Percentiles rank a stretch among this genome's conserved stretches.
phyloP scores from a whole-genome alignment of 257 asterid genomes.

The Thymus mandschuricus region DNA sequence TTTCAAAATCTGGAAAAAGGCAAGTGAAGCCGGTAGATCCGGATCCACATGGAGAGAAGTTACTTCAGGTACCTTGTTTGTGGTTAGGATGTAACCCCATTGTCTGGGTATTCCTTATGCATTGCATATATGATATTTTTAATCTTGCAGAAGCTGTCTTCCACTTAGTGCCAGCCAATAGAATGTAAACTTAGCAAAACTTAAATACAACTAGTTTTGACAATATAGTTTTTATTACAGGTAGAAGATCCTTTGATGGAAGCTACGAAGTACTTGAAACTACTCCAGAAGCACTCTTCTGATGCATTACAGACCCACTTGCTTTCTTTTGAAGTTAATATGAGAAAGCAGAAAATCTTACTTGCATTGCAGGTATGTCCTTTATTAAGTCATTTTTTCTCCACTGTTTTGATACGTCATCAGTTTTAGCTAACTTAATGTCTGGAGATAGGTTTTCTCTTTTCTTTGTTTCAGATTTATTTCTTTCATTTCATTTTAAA shows the following conservation, averaged over 20 bases:
- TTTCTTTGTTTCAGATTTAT: no score
- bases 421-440: no score
- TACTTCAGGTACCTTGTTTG: constrained; percentile 65
- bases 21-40: constrained; percentile 79
- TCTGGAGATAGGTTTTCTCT: no score
- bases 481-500: no score
- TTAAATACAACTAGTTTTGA: constrained; percentile 8
- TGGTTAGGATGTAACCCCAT: constrained; percentile 13
- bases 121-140: constrained; percentile 9
- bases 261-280: constrained; percentile 94
- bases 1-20: constrained; percentile 83
- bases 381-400: constrained; percentile 8
- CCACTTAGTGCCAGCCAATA: not conserved
- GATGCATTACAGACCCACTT: constrained; percentile 82
- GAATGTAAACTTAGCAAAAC: constrained; percentile 10
- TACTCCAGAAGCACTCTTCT: constrained; percentile 89
- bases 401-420: no score
- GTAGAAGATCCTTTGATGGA: constrained; percentile 90
- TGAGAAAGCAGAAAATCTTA: constrained; percentile 80
- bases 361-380: constrained; percentile 81
- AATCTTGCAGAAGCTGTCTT: not conserved
- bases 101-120: constrained; percentile 20
- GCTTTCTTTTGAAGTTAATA: constrained; percentile 88
- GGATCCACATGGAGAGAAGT: constrained; percentile 92
- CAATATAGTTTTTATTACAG: constrained; percentile 44